These are phyloP conservation scores for Starmerella vaccinii DNA, from an alignment of 805 yeast genomes.

Conservation along the genomic window DNA sequence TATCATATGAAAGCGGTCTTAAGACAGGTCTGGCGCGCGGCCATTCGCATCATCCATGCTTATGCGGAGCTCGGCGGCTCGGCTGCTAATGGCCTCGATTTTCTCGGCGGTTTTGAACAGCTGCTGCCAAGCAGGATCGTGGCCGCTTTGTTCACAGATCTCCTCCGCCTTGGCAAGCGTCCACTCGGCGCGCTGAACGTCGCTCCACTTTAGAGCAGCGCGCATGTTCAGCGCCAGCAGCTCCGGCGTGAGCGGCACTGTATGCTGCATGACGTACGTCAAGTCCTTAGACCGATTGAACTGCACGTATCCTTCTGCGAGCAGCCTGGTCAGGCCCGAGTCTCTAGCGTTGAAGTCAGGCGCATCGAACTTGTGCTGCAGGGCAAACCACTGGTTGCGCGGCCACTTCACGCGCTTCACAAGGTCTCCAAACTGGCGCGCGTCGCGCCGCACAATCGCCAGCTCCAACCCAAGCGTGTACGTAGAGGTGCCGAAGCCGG, in stretches of 20 bases:
- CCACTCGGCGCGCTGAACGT: slow-evolving; percentile 20
- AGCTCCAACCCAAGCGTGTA: slow-evolving; percentile 15
- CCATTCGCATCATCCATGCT: too few relatives aligned
- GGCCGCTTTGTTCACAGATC: not conserved
- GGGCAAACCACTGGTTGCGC: slow-evolving; percentile 4
- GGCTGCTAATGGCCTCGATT: too few relatives aligned
- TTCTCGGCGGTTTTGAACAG: too few relatives aligned
- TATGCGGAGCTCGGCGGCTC: too few relatives aligned
- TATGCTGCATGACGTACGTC: slow-evolving; percentile 1
- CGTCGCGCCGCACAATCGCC: slow-evolving; percentile 10
- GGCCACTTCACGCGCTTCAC: slow-evolving; percentile 2
- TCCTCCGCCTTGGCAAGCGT: slow-evolving; percentile 16
- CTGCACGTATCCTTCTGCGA: slow-evolving; percentile 18
- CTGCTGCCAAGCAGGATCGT: too few relatives aligned
- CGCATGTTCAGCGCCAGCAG: slow-evolving; percentile 23
- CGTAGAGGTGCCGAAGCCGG: slow-evolving; percentile 1
- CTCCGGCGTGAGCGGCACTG: not conserved
- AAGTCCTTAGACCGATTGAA: slow-evolving; percentile 8
- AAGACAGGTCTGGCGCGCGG: too few relatives aligned
- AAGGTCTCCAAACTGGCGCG: slow-evolving; percentile 12
- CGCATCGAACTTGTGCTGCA: slow-evolving; percentile 13
- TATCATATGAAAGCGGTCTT: too few relatives aligned
- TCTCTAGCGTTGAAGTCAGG: not conserved
- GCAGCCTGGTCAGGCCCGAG: not conserved
- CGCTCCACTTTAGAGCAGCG: slow-evolving; percentile 22